Evolutionary conservation across 225 moss, liverwort and hornwort genomes (phyloP), one percentile per base, ranked within the genome.

Genomic region (Ulota crispa): DNA sequence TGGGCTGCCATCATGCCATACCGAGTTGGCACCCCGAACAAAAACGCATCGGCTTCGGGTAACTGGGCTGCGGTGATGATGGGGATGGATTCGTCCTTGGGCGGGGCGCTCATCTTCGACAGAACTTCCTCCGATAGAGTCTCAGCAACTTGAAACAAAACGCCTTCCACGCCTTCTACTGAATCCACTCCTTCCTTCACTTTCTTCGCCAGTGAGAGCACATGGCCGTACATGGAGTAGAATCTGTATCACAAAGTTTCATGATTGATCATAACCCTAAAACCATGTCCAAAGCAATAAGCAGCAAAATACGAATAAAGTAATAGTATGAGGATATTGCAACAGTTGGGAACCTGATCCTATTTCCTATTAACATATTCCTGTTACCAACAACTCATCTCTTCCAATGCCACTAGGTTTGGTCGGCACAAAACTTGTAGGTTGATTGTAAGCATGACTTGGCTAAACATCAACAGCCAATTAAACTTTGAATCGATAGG

Each of bases 1-100:
- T 95, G 95, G 3, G 95, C 92, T n/a, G 92, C 89, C 95, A 95
- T 95, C 41, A 84, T 78, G 43, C 95, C 95, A 59, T 89, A 95
- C 62, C 95, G 86, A 1, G 95, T 94, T 3, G 95, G 95, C 31
- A 90, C 55, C 39, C 95, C 95, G 32, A 95, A 95, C 63, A 95
- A 61, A 34, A 90, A 82, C 0, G 82, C 93, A 76, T 95, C 95
- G 0, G 92, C 95, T 68, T 86, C 86, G 2, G 90, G 68, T 75
- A 95, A 81, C 65, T 95, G 86, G 8, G 83, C 73, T 8, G 95
- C 85, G 19, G 64, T 70, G 6, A 95, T 95, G 32, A 32, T 57
- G 2, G 93, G 94, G 54, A 95, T 81, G 59, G 87, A 80, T 3
- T 73, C 69, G 52, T 93, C 92, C 85, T 92, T 90, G 6, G 90